Evolutionary conservation across 768 basidiomycete genomes (phyloP).

Genomic region (Collybia sordida): DNA sequence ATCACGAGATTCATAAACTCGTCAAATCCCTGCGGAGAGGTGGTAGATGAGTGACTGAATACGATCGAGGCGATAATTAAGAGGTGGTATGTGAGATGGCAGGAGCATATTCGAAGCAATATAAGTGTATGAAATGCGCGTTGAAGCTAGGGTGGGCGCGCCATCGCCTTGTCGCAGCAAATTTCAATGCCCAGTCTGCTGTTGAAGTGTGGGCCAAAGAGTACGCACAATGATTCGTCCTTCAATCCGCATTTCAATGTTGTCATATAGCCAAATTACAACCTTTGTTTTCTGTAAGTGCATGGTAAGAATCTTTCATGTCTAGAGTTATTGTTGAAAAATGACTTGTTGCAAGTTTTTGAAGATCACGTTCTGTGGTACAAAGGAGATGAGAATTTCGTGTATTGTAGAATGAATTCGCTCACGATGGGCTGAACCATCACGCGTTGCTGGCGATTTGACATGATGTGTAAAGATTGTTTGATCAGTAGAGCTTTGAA

Average conservation of each 20-base stretch:
- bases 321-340: conserved; percentile 2
- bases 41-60: conserved; percentile 7
- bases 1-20: conserved; percentile 99
- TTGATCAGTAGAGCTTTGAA: conserved; percentile 7
- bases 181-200: conserved; percentile 38
- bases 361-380: conserved; percentile 88
- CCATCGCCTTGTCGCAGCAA: conserved; percentile 27
- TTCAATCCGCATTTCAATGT: conserved; percentile 94
- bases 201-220: conserved; percentile 16
- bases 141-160: neutral
- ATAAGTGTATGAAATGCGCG: conserved; percentile 1
- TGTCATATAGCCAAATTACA: conserved; percentile 95
- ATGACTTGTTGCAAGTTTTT: conserved; percentile 89
- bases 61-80: conserved; percentile 4
- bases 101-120: neutral
- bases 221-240: conserved; percentile 89
- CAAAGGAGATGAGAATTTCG: conserved; percentile 9
- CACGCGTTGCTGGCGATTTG: conserved; percentile 90
- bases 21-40: conserved; percentile 82
- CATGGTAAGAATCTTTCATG: conserved; percentile 12
- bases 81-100: neutral
- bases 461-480: conserved; percentile 56
- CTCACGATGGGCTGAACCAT: conserved; percentile 99
- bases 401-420: conserved; percentile 12
- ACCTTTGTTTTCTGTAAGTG: conserved; percentile 72